These are phyloP conservation scores for Botrytis hyacinthi DNA, from an alignment of 2,329 filamentous ascomycete species.

Conservation along the genomic window DNA sequence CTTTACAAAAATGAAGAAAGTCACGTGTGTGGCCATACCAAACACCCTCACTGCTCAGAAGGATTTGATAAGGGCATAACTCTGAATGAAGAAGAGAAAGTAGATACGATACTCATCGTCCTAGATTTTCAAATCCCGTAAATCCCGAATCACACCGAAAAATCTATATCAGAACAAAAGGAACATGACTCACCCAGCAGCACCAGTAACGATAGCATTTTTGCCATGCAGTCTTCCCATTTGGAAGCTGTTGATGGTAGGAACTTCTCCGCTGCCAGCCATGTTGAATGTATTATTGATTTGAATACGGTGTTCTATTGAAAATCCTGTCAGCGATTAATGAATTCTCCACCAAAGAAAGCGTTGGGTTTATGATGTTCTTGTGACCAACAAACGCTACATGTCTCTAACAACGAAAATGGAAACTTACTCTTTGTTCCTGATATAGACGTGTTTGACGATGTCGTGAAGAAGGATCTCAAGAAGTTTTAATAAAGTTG, in stretches of 20 bases:
- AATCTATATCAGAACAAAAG: not conserved
- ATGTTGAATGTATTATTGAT: constrained; percentile 21
- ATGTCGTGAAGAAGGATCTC: not conserved
- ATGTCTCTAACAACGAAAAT: not conserved
- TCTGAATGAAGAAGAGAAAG: not conserved
- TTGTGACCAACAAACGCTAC: not conserved
- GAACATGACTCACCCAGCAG: constrained; percentile 58
- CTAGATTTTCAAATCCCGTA: no score
- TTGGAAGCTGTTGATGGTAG: constrained; percentile 40
- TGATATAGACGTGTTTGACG: not conserved
- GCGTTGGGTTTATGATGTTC: not conserved
- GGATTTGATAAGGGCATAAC: not conserved
- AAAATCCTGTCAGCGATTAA: not conserved
- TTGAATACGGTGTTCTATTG: not conserved
- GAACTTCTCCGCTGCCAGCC: constrained; percentile 23
- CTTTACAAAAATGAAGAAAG: not conserved
- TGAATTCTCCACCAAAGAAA: not conserved
- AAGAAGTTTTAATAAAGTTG: not conserved
- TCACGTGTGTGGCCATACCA: constrained; percentile 8
- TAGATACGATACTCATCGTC: not conserved
- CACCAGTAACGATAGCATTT: constrained; percentile 60
- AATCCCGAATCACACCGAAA: not conserved
- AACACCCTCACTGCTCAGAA: no score
- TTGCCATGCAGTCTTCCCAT: constrained; percentile 40
- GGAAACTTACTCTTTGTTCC: constrained; percentile 13